A percentile compares a stretch with the other conserved stretches of the same genome.
Evolutionary conservation across 371 early-diverging fungal species (phyloP).

Genomic region (Rhizomucor pusillus): DNA sequence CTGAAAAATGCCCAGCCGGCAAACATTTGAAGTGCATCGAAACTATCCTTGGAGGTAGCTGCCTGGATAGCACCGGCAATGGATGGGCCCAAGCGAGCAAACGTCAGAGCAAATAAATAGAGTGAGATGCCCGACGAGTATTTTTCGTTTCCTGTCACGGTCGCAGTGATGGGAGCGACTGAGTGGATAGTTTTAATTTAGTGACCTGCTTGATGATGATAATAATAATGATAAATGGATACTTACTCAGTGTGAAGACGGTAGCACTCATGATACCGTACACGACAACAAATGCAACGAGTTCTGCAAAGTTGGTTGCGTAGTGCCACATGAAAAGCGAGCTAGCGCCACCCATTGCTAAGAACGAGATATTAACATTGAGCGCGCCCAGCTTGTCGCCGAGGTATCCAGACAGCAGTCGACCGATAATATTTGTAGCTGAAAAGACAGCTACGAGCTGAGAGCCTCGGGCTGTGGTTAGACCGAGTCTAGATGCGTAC

Average conservation of each 20-base stretch:
- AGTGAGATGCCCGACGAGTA: conserved; percentile 16
- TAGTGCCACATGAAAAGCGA: conserved; percentile 64
- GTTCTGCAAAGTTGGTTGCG: conserved; percentile 37
- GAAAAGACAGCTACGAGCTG: conserved; percentile 28
- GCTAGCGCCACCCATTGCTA: conserved; percentile 44
- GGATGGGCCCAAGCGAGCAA: conserved; percentile 16
- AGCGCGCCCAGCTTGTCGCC: conserved; percentile 60
- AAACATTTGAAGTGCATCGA: conserved; percentile 14
- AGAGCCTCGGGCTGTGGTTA: conserved; percentile 25
- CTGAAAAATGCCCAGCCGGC: conserved; percentile 11
- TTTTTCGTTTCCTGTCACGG: conserved; percentile 14
- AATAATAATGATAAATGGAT: too few species aligned
- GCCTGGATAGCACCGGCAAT: conserved; percentile 18
- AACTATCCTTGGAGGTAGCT: conserved; percentile 10
- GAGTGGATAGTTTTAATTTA: conserved; percentile 2
- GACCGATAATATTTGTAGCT: conserved; percentile 28
- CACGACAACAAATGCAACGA: conserved; percentile 51
- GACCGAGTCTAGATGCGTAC: not conserved
- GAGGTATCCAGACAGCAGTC: conserved; percentile 33
- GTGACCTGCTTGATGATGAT: too few species aligned
- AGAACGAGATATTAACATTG: conserved; percentile 47
- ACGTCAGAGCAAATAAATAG: conserved; percentile 15
- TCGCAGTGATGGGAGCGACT: conserved; percentile 20
- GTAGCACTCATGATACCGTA: conserved; percentile 65
- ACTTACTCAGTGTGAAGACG: conserved; percentile 28